These are phyloP conservation scores for Exsudoporus frostii DNA, from an alignment of 768 basidiomycete species.

Conservation along the genomic window DNA sequence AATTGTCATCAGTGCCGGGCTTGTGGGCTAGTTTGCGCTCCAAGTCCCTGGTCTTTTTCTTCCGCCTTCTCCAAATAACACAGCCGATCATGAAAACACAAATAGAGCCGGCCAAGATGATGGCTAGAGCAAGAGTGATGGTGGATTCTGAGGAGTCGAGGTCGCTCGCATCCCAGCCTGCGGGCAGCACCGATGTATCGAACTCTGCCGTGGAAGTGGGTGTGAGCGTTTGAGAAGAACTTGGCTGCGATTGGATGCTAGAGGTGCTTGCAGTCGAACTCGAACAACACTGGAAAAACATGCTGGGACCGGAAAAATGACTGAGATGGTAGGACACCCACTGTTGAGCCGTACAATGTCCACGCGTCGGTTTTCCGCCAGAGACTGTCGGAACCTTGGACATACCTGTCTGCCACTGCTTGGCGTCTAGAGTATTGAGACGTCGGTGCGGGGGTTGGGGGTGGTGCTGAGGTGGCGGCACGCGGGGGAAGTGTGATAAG, in stretches of 20 bases:
- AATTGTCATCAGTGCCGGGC: conserved; percentile 17
- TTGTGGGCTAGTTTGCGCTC: conserved; percentile 45
- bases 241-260: background rate
- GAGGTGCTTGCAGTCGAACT: conserved; percentile 5
- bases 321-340: conserved; percentile 34
- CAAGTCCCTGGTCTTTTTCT: conserved; percentile 42
- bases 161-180: conserved; percentile 43
- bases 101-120: conserved; percentile 61
- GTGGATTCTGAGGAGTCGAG: conserved; percentile 36
- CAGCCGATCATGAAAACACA: conserved; percentile 58
- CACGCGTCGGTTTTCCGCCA: conserved; percentile 58
- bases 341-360: conserved; percentile 69
- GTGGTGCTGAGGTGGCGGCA: conserved; percentile 1
- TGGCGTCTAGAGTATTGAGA: background rate
- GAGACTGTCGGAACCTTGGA: conserved; percentile 47
- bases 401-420: conserved; percentile 53
- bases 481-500: background rate
- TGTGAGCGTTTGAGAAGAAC: conserved; percentile 10
- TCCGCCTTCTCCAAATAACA: conserved; percentile 54
- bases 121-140: conserved; percentile 54
- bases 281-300: conserved; percentile 16
- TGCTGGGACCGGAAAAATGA: background rate
- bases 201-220: conserved; percentile 11
- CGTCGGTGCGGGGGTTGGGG: conserved; percentile 7
- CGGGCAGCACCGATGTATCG: conserved; percentile 41